Conservation (phyloP, 2,329 filamentous ascomycete genomes). For the Endocalyx cinctus region DNA sequence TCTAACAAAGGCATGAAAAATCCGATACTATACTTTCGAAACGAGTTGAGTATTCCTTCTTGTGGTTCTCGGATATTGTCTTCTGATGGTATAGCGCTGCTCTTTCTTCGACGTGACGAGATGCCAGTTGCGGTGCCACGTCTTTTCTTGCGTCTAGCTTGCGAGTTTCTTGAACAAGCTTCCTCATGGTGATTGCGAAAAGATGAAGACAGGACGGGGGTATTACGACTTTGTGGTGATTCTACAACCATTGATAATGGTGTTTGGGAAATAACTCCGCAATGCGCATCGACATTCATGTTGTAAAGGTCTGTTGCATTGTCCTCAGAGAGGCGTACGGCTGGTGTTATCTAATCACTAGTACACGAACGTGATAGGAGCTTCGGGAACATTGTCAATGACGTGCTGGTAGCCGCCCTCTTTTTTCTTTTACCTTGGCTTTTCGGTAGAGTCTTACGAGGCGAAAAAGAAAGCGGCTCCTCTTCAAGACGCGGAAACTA, state of each 20-base stretch:
- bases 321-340: constrained; percentile 4
- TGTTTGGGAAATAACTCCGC: constrained; percentile 7
- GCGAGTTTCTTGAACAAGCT: constrained; percentile 4
- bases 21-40: constrained; percentile 25
- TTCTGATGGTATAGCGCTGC: constrained; percentile 6
- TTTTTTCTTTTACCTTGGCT: constrained; percentile 3
- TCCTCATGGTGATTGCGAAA: too few relatives aligned
- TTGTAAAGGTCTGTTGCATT: constrained; percentile 15
- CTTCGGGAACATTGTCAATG: constrained; percentile 20
- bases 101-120: constrained; percentile 14
- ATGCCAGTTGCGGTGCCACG: constrained; percentile 13
- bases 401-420: constrained; percentile 2
- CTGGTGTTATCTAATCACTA: constrained; percentile 23
- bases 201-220: too few relatives aligned
- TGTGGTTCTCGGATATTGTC: constrained; percentile 1
- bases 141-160: constrained; percentile 6
- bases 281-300: constrained; percentile 23
- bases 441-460: too few relatives aligned
- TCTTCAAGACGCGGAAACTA: too few relatives aligned
- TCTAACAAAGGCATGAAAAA: constrained; percentile 22
- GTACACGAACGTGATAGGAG: constrained; percentile 20
- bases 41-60: constrained; percentile 12
- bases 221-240: constrained; percentile 6
- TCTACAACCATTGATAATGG: constrained; percentile 15
- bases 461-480: too few relatives aligned